A percentile compares a stretch with the other conserved stretches of the same genome.
Evolutionary conservation across 192 early-diverging fungal genomes (phyloP).

Genomic region (Allomyces macrogynus): DNA sequence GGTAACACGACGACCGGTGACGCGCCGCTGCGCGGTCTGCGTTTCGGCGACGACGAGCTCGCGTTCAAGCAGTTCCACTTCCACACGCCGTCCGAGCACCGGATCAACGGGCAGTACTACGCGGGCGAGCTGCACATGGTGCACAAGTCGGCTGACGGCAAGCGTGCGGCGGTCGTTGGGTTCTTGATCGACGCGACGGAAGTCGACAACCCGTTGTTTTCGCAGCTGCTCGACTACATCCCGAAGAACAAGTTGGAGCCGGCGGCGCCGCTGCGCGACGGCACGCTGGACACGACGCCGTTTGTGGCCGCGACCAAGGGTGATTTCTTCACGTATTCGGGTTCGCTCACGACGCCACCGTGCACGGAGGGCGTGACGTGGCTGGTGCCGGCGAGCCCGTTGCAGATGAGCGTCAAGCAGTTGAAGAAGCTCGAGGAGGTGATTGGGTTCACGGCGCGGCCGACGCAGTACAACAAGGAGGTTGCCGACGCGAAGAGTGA

Average conservation of each 20-base stretch:
- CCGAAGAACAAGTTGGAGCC: background rate
- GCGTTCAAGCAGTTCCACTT: slow-evolving; percentile 33
- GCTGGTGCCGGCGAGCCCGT: slow-evolving; percentile 17
- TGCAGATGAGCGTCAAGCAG: slow-evolving; percentile 14
- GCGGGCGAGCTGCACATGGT: slow-evolving; percentile 32
- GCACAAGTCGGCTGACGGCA: slow-evolving; percentile 14
- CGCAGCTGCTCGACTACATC: slow-evolving; percentile 2
- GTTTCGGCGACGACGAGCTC: slow-evolving; percentile 12
- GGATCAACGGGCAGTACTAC: slow-evolving; percentile 11
- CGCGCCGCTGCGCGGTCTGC: slow-evolving; percentile 4
- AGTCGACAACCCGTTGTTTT: slow-evolving; percentile 13
- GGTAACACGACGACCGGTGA: slow-evolving; percentile 10
- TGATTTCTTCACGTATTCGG: slow-evolving; percentile 16
- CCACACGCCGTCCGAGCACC: slow-evolving; percentile 40
- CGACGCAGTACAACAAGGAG: slow-evolving; percentile 12
- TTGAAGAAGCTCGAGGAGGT: slow-evolving; percentile 10
- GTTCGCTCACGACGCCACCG: slow-evolving; percentile 40
- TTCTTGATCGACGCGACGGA: slow-evolving; percentile 20
- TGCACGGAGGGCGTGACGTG: slow-evolving; percentile 37
- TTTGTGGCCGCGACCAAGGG: too few relatives aligned
- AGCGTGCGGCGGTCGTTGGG: slow-evolving; percentile 20
- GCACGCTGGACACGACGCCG: too few relatives aligned
- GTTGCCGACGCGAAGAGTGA: too few relatives aligned
- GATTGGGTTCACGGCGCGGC: slow-evolving; percentile 22
- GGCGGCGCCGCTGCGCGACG: too few relatives aligned